A percentile compares a stretch with the other conserved stretches of the same genome.
phyloP scores from a whole-genome alignment of 495 filamentous ascomycete species.

The Mytilinidion resinicola region DNA sequence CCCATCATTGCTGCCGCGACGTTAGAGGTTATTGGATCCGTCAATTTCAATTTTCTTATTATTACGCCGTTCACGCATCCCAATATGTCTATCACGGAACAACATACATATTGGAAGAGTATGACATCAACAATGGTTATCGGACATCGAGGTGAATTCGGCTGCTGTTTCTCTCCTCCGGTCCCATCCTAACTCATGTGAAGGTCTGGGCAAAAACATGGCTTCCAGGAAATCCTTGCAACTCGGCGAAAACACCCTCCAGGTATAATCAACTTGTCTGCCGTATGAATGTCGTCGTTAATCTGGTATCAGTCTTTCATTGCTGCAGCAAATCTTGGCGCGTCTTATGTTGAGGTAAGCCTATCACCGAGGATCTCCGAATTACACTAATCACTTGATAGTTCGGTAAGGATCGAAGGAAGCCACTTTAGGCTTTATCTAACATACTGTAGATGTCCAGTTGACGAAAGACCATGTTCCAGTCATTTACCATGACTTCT shows the following conservation, averaged over 20 bases:
- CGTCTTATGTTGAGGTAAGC: constrained; percentile 74
- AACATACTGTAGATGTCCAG: constrained; percentile 64
- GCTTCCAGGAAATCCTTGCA: constrained; percentile 76
- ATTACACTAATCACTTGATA: constrained; percentile 12
- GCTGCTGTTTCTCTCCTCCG: neutral
- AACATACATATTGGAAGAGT: constrained; percentile 94
- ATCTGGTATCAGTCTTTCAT: constrained; percentile 67
- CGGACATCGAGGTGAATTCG: constrained; percentile 61
- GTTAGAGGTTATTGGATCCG: constrained; percentile 83
- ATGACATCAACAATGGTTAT: constrained; percentile 80
- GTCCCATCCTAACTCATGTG: neutral
- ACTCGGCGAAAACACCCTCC: constrained; percentile 81
- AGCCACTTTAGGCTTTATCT: constrained; percentile 22
- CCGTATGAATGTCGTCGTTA: constrained; percentile 31
- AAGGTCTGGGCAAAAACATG: constrained; percentile 80
- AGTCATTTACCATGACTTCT: constrained; percentile 98
- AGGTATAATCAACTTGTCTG: constrained; percentile 36
- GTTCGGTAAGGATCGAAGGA: constrained; percentile 30
- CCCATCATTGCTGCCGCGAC: constrained; percentile 78
- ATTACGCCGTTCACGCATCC: constrained; percentile 92
- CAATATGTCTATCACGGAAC: constrained; percentile 80
- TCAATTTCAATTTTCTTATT: constrained; percentile 94
- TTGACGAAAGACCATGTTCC: constrained; percentile 98
- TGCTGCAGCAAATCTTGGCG: constrained; percentile 86
- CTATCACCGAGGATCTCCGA: no score